Percentiles rank a stretch among this genome's conserved stretches.
Conservation (phyloP, 2,329 filamentous ascomycete genomes). For the Neofusicoccum sp. region DNA sequence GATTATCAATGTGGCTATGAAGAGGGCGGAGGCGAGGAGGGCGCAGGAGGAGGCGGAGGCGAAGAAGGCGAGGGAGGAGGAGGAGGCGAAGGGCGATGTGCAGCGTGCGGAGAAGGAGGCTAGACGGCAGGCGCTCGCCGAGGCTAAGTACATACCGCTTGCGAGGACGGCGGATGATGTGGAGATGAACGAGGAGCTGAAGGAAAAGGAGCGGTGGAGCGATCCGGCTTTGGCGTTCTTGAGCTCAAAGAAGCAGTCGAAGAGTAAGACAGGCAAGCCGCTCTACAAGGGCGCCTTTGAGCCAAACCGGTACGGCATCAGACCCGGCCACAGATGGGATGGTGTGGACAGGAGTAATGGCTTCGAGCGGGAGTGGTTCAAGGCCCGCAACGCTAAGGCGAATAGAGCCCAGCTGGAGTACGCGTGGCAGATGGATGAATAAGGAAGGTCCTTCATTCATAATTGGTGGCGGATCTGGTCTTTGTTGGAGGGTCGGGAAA, state of each 20-base stretch:
- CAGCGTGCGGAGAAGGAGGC: slow-evolving; percentile 68
- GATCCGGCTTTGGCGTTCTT: slow-evolving; percentile 79
- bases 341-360: slow-evolving; percentile 92
- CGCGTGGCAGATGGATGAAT: slow-evolving; percentile 95
- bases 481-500: neutral
- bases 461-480: neutral
- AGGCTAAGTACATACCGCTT: slow-evolving; percentile 78
- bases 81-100: slow-evolving; percentile 79
- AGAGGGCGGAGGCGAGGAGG: slow-evolving; percentile 78
- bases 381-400: slow-evolving; percentile 73
- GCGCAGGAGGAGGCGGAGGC: slow-evolving; percentile 69
- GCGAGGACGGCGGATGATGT: slow-evolving; percentile 80
- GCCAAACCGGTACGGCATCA: slow-evolving; percentile 91
- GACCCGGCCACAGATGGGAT: slow-evolving; percentile 92
- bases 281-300: slow-evolving; percentile 76
- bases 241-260: slow-evolving; percentile 49
- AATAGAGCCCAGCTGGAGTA: slow-evolving; percentile 81
- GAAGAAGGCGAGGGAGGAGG: slow-evolving; percentile 64
- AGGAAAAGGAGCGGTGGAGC: slow-evolving; percentile 78
- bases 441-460: neutral
- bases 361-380: slow-evolving; percentile 91
- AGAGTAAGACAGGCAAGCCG: slow-evolving; percentile 56
- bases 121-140: slow-evolving; percentile 66
- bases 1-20: slow-evolving; percentile 91
- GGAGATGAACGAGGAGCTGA: slow-evolving; percentile 80